Percentiles rank a stretch among this genome's conserved stretches.
These are phyloP conservation scores for Pluteus cervinus DNA, from an alignment of 768 basidiomycete genomes.

Conservation along the genomic window DNA sequence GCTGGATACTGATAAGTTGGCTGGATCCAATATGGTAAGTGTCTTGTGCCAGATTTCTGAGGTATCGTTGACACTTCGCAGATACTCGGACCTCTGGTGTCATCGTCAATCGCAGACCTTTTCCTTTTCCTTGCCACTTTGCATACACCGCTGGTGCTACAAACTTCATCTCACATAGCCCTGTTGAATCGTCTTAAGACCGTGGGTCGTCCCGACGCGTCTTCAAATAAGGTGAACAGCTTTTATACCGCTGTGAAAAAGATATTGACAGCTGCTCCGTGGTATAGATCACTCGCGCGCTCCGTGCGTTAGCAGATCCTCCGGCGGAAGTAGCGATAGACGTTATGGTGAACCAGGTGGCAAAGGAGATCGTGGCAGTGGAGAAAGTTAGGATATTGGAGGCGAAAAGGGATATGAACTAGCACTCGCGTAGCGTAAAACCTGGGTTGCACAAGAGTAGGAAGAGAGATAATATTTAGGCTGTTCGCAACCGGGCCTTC, in stretches of 20 bases:
- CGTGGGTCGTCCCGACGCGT: slow-evolving; percentile 42
- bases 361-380: slow-evolving; percentile 58
- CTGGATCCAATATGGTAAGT: slow-evolving; percentile 35
- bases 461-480: slow-evolving; percentile 31
- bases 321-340: slow-evolving; percentile 38
- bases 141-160: slow-evolving; percentile 45
- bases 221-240: slow-evolving; percentile 40
- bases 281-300: slow-evolving; percentile 53
- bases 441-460: slow-evolving; percentile 9
- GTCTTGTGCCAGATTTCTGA: not conserved
- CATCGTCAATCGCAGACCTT: slow-evolving; percentile 60
- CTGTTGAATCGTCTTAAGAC: slow-evolving; percentile 44
- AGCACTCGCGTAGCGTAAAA: not conserved
- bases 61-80: slow-evolving; percentile 17
- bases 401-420: slow-evolving; percentile 17
- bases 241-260: not conserved
- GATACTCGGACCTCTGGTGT: slow-evolving; percentile 49
- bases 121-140: slow-evolving; percentile 56
- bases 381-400: slow-evolving; percentile 62
- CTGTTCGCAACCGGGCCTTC: slow-evolving; percentile 55
- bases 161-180: slow-evolving; percentile 43
- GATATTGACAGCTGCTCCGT: slow-evolving; percentile 1
- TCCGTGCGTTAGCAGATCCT: slow-evolving; percentile 46
- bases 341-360: slow-evolving; percentile 48
- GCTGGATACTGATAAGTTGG: slow-evolving; percentile 42